Evolutionary conservation across 306 rosid species (phyloP).

Genomic region (Prinsepia uniflora): DNA sequence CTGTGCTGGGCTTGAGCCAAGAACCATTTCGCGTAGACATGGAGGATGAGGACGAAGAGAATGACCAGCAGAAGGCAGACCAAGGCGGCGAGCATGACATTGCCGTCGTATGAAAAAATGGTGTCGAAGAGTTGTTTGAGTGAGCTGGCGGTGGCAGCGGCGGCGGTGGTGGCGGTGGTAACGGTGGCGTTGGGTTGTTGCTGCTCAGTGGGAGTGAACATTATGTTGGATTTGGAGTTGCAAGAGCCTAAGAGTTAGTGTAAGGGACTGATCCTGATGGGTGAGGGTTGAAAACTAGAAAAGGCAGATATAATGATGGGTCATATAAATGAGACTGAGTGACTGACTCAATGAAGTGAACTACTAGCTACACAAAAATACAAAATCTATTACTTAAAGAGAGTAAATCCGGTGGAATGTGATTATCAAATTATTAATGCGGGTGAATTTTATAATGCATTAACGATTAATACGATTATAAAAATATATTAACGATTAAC

Average conservation of each 20-base stretch:
- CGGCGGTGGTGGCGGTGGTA: constrained; percentile 27
- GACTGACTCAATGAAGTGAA: not conserved
- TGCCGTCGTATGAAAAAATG: constrained; percentile 71
- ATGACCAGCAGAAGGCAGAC: constrained; percentile 71
- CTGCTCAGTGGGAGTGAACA: constrained; percentile 29
- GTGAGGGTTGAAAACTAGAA: constrained; percentile 19
- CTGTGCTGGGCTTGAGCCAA: constrained; percentile 52
- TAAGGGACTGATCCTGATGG: not conserved
- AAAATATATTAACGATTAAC: too few species aligned
- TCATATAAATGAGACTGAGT: not conserved
- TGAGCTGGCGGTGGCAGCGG: constrained; percentile 21
- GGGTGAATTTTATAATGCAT: not conserved
- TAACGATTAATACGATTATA: not conserved
- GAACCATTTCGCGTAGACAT: constrained; percentile 86
- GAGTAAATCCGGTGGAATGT: too few species aligned
- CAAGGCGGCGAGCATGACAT: constrained; percentile 78
- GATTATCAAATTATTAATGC: not conserved
- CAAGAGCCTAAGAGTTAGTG: not conserved
- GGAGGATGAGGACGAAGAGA: constrained; percentile 90
- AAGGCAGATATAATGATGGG: constrained; percentile 7
- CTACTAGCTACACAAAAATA: not conserved
- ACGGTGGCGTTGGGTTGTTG: constrained; percentile 1
- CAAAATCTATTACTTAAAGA: too few species aligned
- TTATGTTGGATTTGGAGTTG: constrained; percentile 11
- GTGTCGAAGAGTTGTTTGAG: constrained; percentile 39